Conservation (phyloP, 2,329 filamentous ascomycete genomes). For the Ascomycota sp. region DNA sequence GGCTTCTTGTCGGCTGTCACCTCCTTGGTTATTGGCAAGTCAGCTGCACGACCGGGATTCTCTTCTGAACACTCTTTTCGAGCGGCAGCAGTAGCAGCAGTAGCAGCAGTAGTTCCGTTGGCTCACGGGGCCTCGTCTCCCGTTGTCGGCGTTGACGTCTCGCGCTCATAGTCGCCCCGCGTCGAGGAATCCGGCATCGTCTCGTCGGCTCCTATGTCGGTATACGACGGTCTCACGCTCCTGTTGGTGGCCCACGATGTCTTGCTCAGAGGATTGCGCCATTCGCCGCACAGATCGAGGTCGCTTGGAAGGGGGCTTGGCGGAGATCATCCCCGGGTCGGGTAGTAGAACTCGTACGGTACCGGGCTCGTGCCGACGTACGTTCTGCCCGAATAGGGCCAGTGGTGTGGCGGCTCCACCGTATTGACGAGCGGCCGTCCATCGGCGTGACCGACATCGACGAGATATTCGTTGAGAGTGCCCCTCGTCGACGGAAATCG, state of each 20-base stretch:
- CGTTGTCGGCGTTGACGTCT: slow-evolving; percentile 3
- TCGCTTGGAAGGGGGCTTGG: slow-evolving; percentile 28
- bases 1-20: too few species aligned
- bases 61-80: slow-evolving; percentile 1
- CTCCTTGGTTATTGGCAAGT: too few species aligned
- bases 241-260: slow-evolving; percentile 18
- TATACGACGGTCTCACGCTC: slow-evolving; percentile 19
- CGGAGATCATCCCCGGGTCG: slow-evolving; percentile 30
- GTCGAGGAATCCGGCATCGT: slow-evolving; percentile 2
- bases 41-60: slow-evolving; percentile 1
- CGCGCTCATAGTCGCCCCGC: slow-evolving; percentile 1
- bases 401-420: slow-evolving; percentile 21
- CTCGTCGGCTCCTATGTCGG: slow-evolving; percentile 11
- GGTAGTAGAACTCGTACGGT: slow-evolving; percentile 22
- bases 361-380: slow-evolving; percentile 15
- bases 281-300: slow-evolving; percentile 15
- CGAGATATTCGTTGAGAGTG: slow-evolving; percentile 17
- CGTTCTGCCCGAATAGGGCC: slow-evolving; percentile 19
- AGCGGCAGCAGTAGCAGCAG: too few species aligned
- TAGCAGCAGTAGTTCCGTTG: too few species aligned
- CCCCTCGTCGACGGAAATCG: slow-evolving; percentile 20
- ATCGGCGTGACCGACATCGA: slow-evolving; percentile 14
- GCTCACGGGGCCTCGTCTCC: background rate
- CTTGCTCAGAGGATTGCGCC: slow-evolving; percentile 8
- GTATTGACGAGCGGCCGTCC: slow-evolving; percentile 17